Percentiles rank a stretch among this genome's conserved stretches.
Conservation (phyloP, 306 rosid genomes). For the Malus fusca region DNA sequence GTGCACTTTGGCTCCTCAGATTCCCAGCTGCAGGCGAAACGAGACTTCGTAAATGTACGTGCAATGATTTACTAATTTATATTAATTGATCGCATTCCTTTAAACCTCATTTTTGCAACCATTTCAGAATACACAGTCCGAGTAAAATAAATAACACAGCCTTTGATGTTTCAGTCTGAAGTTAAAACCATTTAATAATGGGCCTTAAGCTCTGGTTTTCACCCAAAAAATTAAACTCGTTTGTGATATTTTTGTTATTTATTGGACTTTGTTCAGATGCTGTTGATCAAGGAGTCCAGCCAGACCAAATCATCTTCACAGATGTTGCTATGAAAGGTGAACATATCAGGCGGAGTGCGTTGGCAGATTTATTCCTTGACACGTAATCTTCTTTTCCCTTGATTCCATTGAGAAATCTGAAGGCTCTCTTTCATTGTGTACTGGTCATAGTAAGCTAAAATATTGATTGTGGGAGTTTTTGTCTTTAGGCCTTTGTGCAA, state of each 20-base stretch:
- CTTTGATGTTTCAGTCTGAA: neutral
- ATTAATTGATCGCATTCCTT: too few species aligned
- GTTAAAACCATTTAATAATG: neutral
- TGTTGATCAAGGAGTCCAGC: constrained; percentile 75
- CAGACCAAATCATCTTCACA: constrained; percentile 91
- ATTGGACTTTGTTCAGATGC: constrained; percentile 54
- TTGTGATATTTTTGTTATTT: neutral
- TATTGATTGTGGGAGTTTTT: constrained; percentile 8
- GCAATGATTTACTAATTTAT: neutral
- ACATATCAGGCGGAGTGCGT: constrained; percentile 87
- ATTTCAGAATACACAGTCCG: neutral
- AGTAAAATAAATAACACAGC: neutral
- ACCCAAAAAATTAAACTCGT: neutral
- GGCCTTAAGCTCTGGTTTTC: neutral
- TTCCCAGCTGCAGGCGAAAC: constrained; percentile 98
- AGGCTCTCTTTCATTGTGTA: neutral
- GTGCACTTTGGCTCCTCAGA: constrained; percentile 97
- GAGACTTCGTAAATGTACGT: constrained; percentile 81
- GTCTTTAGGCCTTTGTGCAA: constrained; percentile 83
- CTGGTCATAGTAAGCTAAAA: neutral
- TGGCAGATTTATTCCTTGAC: constrained; percentile 95
- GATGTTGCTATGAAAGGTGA: constrained; percentile 96
- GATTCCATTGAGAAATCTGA: neutral
- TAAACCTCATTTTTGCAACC: neutral
- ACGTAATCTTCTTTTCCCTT: constrained; percentile 38